Base-by-base conservation (phyloP, 352 stramenopile species). In the Globisporangium ultimum region DNA sequence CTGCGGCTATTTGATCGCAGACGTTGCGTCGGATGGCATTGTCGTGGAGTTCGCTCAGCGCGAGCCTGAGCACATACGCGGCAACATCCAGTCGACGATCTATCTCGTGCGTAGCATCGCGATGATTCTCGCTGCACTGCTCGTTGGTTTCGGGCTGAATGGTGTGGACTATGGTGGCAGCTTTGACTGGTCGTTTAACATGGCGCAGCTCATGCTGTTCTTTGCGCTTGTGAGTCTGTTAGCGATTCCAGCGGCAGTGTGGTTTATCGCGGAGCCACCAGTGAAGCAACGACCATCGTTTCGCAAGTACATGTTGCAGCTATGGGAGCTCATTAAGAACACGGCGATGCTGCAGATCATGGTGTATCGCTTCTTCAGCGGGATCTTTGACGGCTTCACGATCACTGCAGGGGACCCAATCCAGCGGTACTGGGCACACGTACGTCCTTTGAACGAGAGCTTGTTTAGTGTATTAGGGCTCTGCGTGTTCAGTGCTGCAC, bases 21-120 rank as follows among this genome's bases (percentile, higher is more conserved):
- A 82, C 56, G 66, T 78, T 6, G 70, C 70, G 8, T 62, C 70
- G 2, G 72, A 84, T 42, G 74, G 66, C 9, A 36, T 81, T 8
- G 57, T 84, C 10, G 68, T 78, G 12, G 72, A 82, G 34, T 66
- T 74, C 20, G 74, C 71, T 2, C 74, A 81, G 60, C 68, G 72
- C 20, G 72, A 80, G 53, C 74, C 66, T 10, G 50, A 65, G 20
- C 9, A 34, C n/a, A 43, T 58, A 22, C 70, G 69, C 17, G 66
- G 74, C 11, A 66, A 63, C 24, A 72, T 72, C 46, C 71, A 82
- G 8, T 78, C 78, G 12, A 78, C 68, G 14, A 59, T 84, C 38
- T 77, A 73, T 64, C 46, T 71, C 60, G 58, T 77, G 57, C 53
- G 76, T 48, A 71, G 67, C 51, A 40, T 82, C 53, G 63, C 78